Evolutionary conservation across 805 yeast species (phyloP), one percentile per base, ranked within the genome.

Genomic region (Wickerhamomyces sydowiorum): DNA sequence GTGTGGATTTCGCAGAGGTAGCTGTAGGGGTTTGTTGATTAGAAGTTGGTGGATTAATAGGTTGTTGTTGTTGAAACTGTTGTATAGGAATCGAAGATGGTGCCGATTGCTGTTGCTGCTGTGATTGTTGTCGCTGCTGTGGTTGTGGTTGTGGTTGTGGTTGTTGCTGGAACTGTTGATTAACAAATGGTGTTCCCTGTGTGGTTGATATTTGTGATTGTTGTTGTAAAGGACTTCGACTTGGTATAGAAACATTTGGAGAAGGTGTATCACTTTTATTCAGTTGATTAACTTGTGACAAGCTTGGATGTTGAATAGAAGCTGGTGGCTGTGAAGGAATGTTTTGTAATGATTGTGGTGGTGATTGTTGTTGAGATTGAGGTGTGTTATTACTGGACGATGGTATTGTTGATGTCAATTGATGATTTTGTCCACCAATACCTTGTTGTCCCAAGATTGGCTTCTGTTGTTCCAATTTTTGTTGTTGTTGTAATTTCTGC

Each of bases 391-490:
- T 18, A n/a, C 15, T 19, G 18, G 34, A 19, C 27, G n/a, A 37
- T 27, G 28, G 40, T 5, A 21, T 8, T 21, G 38, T 15, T 23
- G 23, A 18, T 23, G 10, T 20, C 7, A 25, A 17, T 7, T 41
- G 53, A 47, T 41, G 52, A 38, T 28, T 42, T 38, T 37, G 45
- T 41, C 39, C 23, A 28, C 31, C 31, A 15, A 37, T 33, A 31
- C 34, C 31, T 3, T 25, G 29, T 32, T 35, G 27, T 24, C 10
- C 12, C 12, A 24, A 12, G 27, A 8, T 24, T 33, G 41, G 61
- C 50, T 46, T 60, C 52, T 42, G 57, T 47, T 50, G 62, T 51
- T 51, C 58, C 39, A 36, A 40, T 42, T 47, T 43, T 47, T 44
- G 42, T 21, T 41, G 44, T 24, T 40, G 53, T 45, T n/a, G n/a